phyloP scores from a whole-genome alignment of 345 rosid species.

The Turnera subulata region DNA sequence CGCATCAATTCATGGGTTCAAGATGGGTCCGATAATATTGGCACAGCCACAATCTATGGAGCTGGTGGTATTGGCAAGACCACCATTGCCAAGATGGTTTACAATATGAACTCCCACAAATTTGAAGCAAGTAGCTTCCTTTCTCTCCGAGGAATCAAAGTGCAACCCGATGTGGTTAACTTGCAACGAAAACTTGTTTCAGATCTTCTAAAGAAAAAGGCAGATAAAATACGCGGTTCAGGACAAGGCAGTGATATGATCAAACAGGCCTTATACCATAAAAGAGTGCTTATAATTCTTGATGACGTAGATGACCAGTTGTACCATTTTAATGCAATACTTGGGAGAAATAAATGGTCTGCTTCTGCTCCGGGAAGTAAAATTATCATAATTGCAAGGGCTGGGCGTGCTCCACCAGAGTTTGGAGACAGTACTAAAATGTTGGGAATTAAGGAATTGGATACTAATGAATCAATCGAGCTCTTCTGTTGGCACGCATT shows the following conservation, averaged over 20 bases:
- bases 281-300: slow-evolving; percentile 8
- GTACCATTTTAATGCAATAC: background rate
- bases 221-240: background rate
- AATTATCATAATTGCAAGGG: slow-evolving; percentile 4
- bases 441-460: background rate
- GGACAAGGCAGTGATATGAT: background rate
- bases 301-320: slow-evolving; percentile 3
- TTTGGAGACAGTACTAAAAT: background rate
- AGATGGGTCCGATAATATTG: too few relatives aligned
- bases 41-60: too few relatives aligned
- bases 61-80: too few relatives aligned
- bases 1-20: too few relatives aligned
- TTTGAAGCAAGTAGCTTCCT: background rate
- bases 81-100: too few relatives aligned
- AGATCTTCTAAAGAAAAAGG: background rate
- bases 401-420: background rate
- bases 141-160: background rate
- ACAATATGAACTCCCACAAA: too few relatives aligned
- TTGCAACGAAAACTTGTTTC: background rate
- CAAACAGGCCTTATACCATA: background rate
- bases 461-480: background rate
- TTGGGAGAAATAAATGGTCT: slow-evolving; percentile 3
- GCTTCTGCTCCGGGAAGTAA: background rate
- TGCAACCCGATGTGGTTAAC: background rate
- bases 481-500: slow-evolving; percentile 16